These are phyloP conservation scores for Pichia insulana DNA, from an alignment of 805 yeast genomes.

Conservation along the genomic window DNA sequence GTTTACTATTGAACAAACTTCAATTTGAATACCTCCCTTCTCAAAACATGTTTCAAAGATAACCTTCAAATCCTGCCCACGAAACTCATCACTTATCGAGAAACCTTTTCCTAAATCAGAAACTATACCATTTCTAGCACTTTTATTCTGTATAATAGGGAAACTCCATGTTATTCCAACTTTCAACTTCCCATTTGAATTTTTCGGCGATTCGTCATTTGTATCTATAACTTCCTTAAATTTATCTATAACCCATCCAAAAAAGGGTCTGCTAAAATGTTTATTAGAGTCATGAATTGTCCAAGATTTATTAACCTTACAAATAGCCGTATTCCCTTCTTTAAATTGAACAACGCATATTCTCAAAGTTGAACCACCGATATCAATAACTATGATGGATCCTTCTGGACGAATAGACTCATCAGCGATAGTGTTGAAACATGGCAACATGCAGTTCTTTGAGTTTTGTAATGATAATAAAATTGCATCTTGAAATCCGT, in stretches of 20 bases:
- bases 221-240: conserved; percentile 1
- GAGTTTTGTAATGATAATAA: conserved; percentile 4
- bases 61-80: conserved; percentile 32
- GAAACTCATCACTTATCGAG: conserved; percentile 34
- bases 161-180: conserved; percentile 52
- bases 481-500: neutral
- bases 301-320: conserved; percentile 8
- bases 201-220: neutral
- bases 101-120: conserved; percentile 57
- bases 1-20: conserved; percentile 43
- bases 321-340: conserved; percentile 10
- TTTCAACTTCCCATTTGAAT: conserved; percentile 23
- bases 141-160: conserved; percentile 35
- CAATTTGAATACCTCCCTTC: conserved; percentile 23
- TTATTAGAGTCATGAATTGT: conserved; percentile 5
- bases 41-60: conserved; percentile 28
- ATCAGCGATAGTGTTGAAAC: conserved; percentile 3
- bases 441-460: conserved; percentile 7
- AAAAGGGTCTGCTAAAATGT: conserved; percentile 4
- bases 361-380: conserved; percentile 49
- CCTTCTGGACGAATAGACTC: conserved; percentile 6
- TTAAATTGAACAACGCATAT: conserved; percentile 21
- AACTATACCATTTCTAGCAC: conserved; percentile 37
- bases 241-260: conserved; percentile 2
- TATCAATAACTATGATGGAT: conserved; percentile 36